These are phyloP conservation scores for Allomyces arbusculus DNA, from an alignment of 192 early-diverging fungal genomes.

Conservation along the genomic window DNA sequence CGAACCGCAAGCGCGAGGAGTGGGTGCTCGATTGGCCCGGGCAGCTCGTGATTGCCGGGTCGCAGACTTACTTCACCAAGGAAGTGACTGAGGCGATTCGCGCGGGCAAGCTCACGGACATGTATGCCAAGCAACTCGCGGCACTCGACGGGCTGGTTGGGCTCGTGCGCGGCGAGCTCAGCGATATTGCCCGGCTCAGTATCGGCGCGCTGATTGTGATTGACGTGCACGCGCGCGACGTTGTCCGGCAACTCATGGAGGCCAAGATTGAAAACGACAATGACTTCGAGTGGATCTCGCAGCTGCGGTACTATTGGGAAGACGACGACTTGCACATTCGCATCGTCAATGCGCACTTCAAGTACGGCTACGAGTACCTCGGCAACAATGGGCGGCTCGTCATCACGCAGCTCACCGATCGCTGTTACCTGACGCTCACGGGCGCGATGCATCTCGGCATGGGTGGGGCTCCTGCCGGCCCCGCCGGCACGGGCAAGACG, in stretches of 20 bases:
- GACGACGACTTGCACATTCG: slow-evolving; percentile 43
- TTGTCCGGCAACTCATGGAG: slow-evolving; percentile 45
- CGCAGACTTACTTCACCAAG: slow-evolving; percentile 77
- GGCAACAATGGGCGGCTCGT: slow-evolving; percentile 91
- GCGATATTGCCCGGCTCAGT: slow-evolving; percentile 64
- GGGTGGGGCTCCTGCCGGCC: slow-evolving; percentile 95
- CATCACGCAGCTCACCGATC: slow-evolving; percentile 95
- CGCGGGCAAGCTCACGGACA: slow-evolving; percentile 24
- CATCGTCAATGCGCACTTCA: slow-evolving; percentile 87
- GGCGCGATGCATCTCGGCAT: slow-evolving; percentile 81
- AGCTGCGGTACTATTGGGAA: slow-evolving; percentile 84
- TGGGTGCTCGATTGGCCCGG: slow-evolving; percentile 84
- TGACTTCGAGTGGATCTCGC: slow-evolving; percentile 89
- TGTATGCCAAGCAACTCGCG: slow-evolving; percentile 33
- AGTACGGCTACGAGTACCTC: slow-evolving; percentile 95
- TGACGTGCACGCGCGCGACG: slow-evolving; percentile 92
- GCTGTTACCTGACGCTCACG: slow-evolving; percentile 94
- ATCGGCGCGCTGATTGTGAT: slow-evolving; percentile 96
- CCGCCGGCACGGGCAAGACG: slow-evolving; percentile 97
- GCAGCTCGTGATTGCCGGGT: slow-evolving; percentile 77
- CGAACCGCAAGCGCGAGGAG: slow-evolving; percentile 17
- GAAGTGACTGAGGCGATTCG: slow-evolving; percentile 44
- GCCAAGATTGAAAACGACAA: slow-evolving; percentile 27
- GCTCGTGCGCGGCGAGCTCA: slow-evolving; percentile 71
- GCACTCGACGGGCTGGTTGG: slow-evolving; percentile 74